Percentiles rank a stretch among this genome's conserved stretches.
phyloP scores from a whole-genome alignment of 2,329 filamentous ascomycete species.

The Domatiomyces globalis region DNA sequence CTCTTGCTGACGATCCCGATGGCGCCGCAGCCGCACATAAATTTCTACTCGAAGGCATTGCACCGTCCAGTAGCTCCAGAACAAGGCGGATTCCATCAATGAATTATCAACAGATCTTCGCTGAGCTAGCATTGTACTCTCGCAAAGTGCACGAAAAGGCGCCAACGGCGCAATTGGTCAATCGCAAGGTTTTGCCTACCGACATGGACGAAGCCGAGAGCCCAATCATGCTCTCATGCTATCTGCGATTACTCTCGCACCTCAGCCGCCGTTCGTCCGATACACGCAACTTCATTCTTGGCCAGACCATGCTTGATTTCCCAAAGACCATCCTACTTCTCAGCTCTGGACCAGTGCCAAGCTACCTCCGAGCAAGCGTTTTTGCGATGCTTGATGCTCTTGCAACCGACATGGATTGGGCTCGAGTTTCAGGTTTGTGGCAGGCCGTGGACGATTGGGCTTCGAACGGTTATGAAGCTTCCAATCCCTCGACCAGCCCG shows the following conservation, averaged over 20 bases:
- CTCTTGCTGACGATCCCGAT: conserved; percentile 67
- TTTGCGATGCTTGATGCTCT: conserved; percentile 66
- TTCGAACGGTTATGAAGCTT: conserved; percentile 11
- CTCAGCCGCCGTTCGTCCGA: conserved; percentile 59
- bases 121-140: conserved; percentile 74
- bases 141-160: conserved; percentile 63
- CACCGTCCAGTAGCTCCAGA: conserved; percentile 51
- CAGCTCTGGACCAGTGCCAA: conserved; percentile 60
- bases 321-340: conserved; percentile 64
- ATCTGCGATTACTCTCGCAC: conserved; percentile 74
- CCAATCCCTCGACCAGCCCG: conserved; percentile 20
- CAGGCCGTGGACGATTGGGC: conserved; percentile 20
- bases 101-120: conserved; percentile 86
- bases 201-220: conserved; percentile 82
- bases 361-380: conserved; percentile 65
- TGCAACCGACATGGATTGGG: conserved; percentile 56
- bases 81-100: conserved; percentile 71
- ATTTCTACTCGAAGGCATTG: conserved; percentile 67
- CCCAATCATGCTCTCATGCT: conserved; percentile 91
- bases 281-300: conserved; percentile 60
- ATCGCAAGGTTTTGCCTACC: conserved; percentile 49
- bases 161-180: conserved; percentile 41
- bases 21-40: conserved; percentile 75
- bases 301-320: conserved; percentile 52
- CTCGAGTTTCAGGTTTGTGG: conserved; percentile 53